Conservation (phyloP, 2,329 filamentous ascomycete species). For the Fusarium kyushuense region DNA sequence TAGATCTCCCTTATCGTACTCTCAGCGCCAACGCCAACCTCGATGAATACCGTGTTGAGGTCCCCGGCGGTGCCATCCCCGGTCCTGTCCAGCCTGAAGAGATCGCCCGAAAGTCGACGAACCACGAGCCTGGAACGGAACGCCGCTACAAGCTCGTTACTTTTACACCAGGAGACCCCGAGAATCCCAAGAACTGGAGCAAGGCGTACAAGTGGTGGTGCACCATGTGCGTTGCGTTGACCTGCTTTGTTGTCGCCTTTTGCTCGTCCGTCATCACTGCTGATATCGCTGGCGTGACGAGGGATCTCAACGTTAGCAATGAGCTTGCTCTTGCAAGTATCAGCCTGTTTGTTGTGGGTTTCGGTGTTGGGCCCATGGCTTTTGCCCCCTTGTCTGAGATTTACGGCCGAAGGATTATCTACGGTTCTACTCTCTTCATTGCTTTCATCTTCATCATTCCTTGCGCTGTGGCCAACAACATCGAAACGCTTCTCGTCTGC, state of each 20-base stretch:
- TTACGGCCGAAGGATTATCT: constrained; percentile 77
- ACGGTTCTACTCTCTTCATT: constrained; percentile 73
- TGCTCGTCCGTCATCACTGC: constrained; percentile 82
- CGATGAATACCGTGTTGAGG: constrained; percentile 75
- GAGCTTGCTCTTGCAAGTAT: constrained; percentile 80
- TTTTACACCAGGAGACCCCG: constrained; percentile 77
- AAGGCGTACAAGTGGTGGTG: constrained; percentile 84
- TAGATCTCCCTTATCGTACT: constrained; percentile 74
- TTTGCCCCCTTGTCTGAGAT: constrained; percentile 85
- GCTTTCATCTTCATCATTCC: constrained; percentile 86
- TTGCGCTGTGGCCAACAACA: constrained; percentile 81
- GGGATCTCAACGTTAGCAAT: constrained; percentile 75
- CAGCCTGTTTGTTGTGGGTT: constrained; percentile 83
- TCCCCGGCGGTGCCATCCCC: constrained; percentile 70
- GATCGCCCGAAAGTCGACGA: constrained; percentile 37
- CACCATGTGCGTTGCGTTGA: constrained; percentile 85
- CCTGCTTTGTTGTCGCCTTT: constrained; percentile 80
- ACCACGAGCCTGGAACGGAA: constrained; percentile 36
- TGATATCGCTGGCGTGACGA: constrained; percentile 72
- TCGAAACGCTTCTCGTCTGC: constrained; percentile 79
- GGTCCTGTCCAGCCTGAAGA: constrained; percentile 51
- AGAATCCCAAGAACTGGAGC: constrained; percentile 88
- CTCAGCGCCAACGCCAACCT: constrained; percentile 71
- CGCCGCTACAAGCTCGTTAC: constrained; percentile 66
- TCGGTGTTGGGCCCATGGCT: constrained; percentile 82